Conservation (phyloP, 2,329 filamentous ascomycete genomes). For the Fusarium devonianum region DNA sequence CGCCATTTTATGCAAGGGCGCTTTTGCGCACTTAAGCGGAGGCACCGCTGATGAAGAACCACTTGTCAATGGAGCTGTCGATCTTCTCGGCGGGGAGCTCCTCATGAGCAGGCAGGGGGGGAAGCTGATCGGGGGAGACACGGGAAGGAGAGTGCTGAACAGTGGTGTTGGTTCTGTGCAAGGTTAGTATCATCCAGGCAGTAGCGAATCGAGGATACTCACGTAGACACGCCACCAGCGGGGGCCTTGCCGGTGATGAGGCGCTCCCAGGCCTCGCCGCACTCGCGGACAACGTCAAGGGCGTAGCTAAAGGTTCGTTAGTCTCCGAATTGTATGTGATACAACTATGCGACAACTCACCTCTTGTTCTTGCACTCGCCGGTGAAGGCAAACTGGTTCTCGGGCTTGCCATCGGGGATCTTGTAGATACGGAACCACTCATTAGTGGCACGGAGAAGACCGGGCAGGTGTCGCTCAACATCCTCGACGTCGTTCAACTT, state of each 20-base stretch:
- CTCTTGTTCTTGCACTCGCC: constrained; percentile 99
- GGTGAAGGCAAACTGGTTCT: constrained; percentile 99
- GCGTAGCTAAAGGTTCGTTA: constrained; percentile 70
- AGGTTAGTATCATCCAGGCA: constrained; percentile 41
- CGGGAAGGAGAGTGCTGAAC: constrained; percentile 77
- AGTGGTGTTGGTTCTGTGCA: constrained; percentile 77
- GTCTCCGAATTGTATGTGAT: constrained; percentile 7
- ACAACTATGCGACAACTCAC: constrained; percentile 53
- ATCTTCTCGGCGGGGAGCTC: constrained; percentile 86
- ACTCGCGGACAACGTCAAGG: constrained; percentile 94
- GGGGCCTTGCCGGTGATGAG: constrained; percentile 89
- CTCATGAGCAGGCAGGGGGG: constrained; percentile 80
- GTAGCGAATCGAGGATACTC: constrained; percentile 52
- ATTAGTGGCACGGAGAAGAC: constrained; percentile 95
- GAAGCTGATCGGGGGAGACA: constrained; percentile 72
- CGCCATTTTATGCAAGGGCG: constrained; percentile 25
- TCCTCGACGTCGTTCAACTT: constrained; percentile 99
- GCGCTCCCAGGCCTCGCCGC: constrained; percentile 95
- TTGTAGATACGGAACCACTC: constrained; percentile 99
- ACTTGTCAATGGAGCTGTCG: constrained; percentile 98
- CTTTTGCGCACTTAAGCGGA: constrained; percentile 66
- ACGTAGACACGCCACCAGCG: constrained; percentile 81
- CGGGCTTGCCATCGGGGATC: constrained; percentile 99
- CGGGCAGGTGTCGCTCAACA: constrained; percentile 96
- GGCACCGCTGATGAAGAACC: constrained; percentile 99